phyloP scores from a whole-genome alignment of 257 asterid genomes.

The Plectranthus barbatus region DNA sequence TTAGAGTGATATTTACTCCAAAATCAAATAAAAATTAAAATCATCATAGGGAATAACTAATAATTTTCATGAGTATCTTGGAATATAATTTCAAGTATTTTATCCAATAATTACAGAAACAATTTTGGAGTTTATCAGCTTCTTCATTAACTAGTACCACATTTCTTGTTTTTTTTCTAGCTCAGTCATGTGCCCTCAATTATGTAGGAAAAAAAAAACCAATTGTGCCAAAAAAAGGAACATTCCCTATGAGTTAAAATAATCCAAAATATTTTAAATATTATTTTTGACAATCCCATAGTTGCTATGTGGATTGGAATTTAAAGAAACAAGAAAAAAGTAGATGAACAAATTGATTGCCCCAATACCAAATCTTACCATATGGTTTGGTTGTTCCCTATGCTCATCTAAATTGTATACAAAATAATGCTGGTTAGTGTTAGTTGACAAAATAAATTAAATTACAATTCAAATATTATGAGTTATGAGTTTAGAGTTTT shows the following conservation, averaged over 20 bases:
- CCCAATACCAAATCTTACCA: conserved; percentile 12
- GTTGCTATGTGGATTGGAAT: conserved; percentile 15
- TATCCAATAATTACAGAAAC: neutral
- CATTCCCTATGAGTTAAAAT: conserved; percentile 13
- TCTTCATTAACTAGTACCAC: neutral
- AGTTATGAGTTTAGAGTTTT: too few relatives aligned
- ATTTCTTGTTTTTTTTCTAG: neutral
- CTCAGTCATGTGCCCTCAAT: conserved; percentile 14
- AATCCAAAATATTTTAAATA: neutral
- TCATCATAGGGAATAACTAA: neutral
- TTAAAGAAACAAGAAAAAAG: conserved; percentile 11
- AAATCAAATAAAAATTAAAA: neutral
- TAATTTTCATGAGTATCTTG: neutral
- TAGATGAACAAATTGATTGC: conserved; percentile 10
- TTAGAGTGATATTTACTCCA: neutral
- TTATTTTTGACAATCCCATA: conserved; percentile 17
- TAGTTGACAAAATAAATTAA: too few relatives aligned
- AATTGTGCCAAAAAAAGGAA: neutral
- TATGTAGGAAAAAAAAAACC: neutral
- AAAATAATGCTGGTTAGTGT: neutral
- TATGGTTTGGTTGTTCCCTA: neutral
- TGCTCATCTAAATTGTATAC: neutral
- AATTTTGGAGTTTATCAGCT: neutral
- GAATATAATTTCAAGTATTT: neutral
- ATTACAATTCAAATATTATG: too few relatives aligned